These are phyloP conservation scores for Pythium phragmiticola DNA, from an alignment of 352 stramenopile genomes.

Conservation along the genomic window DNA sequence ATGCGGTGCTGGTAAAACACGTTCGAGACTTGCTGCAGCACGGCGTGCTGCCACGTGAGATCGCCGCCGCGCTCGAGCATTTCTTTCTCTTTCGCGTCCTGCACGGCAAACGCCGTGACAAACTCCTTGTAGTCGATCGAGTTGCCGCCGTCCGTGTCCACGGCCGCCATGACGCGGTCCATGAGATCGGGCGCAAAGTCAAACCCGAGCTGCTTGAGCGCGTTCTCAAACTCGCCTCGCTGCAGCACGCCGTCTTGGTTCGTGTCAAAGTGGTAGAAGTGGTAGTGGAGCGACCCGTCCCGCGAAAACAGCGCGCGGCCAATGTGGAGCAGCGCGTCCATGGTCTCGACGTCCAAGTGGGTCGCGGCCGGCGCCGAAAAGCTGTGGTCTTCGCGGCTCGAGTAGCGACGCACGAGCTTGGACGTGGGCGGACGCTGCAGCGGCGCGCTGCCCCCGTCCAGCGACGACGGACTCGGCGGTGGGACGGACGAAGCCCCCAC, in stretches of 20 bases:
- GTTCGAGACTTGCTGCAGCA: conserved; percentile 93
- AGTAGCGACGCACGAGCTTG: conserved; percentile 53
- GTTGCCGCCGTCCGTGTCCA: conserved; percentile 87
- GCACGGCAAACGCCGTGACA: conserved; percentile 85
- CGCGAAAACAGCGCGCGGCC: conserved; percentile 74
- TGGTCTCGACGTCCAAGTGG: conserved; percentile 82
- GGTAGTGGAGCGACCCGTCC: conserved; percentile 74
- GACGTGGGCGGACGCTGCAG: conserved; percentile 19
- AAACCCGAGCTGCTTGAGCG: conserved; percentile 70
- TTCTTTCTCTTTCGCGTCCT: conserved; percentile 68
- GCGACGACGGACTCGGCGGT: conserved; percentile 24
- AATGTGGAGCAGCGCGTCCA: conserved; percentile 74
- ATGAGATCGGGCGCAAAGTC: conserved; percentile 53
- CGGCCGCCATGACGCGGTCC: conserved; percentile 73
- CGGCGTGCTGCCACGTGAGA: conserved; percentile 89
- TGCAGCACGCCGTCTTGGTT: conserved; percentile 84
- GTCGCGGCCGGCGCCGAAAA: conserved; percentile 51
- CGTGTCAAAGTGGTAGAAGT: conserved; percentile 83
- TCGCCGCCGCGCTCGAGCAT: conserved; percentile 52
- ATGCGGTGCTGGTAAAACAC: conserved; percentile 94
- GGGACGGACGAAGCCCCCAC: not conserved
- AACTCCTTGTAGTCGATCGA: conserved; percentile 94
- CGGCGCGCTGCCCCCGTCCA: not conserved
- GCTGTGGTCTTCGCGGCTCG: conserved; percentile 56
- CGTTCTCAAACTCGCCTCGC: conserved; percentile 71